Percentiles rank a stretch among this genome's conserved stretches.
These are phyloP conservation scores for Pilobolus umbonatus DNA, from an alignment of 192 early-diverging fungal species.

Conservation along the genomic window DNA sequence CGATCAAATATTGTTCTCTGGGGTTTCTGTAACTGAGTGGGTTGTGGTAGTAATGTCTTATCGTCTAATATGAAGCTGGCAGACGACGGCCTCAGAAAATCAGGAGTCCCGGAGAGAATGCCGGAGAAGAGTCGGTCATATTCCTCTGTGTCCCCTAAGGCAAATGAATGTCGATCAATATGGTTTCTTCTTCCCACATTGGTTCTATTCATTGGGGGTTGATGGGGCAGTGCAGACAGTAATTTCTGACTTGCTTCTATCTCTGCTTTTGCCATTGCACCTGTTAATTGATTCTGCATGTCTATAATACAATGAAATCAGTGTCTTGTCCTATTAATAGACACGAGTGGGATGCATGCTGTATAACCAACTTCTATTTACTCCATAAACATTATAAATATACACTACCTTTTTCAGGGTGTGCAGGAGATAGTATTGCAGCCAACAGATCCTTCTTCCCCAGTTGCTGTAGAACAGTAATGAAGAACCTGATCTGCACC, in stretches of 20 bases:
- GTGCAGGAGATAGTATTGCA: slow-evolving; percentile 48
- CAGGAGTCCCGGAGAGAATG: no score
- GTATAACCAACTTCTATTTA: not conserved
- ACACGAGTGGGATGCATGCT: no score
- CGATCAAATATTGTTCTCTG: not conserved
- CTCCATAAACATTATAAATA: no score
- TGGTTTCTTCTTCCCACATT: not conserved
- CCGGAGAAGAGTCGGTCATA: slow-evolving; percentile 18
- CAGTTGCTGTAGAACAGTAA: slow-evolving; percentile 89
- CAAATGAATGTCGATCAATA: slow-evolving; percentile 31
- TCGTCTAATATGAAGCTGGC: not conserved
- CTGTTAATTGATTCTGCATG: slow-evolving; percentile 46
- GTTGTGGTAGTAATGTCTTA: not conserved
- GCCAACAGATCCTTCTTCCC: slow-evolving; percentile 70
- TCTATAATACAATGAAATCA: slow-evolving; percentile 7
- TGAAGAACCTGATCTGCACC: slow-evolving; percentile 90
- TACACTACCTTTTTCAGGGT: slow-evolving; percentile 50
- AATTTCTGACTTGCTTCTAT: slow-evolving; percentile 34
- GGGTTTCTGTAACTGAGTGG: not conserved
- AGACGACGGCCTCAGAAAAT: slow-evolving; percentile 11
- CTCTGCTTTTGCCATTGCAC: slow-evolving; percentile 53
- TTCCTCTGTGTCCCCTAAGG: slow-evolving; percentile 30
- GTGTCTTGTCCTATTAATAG: no score
- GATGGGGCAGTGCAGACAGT: slow-evolving; percentile 24
- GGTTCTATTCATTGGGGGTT: slow-evolving; percentile 12